Evolutionary conservation across 2,329 filamentous ascomycete genomes (phyloP), one percentile per base, ranked within the genome.

Genomic region (Domatiomyces globalis): DNA sequence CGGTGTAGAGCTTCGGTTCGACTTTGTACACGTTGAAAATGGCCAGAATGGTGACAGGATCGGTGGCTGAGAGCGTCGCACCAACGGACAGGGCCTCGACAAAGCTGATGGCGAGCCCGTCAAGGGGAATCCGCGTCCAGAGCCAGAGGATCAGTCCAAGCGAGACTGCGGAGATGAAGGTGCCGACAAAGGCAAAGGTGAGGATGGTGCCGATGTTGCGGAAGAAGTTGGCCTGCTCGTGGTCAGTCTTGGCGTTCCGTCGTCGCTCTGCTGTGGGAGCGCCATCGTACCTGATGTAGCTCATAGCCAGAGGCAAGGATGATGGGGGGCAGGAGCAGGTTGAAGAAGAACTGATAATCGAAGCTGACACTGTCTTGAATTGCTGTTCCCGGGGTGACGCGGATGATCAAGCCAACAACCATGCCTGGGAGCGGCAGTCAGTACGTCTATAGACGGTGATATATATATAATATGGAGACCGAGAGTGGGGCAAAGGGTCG

Each of bases 1-100:
- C 83, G 27, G 92, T 98, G 71, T 98, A 98, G 17, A 98, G 78
- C 70, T 96, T 96, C 2, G 92, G 92, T 63, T 98, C 92, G 62
- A 98, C 92, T 70, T 96, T 96, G 78, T 96, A 98, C 1, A 92
- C 85, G 68, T 95, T 96, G 78, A 98, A 98, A 61, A 98, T 98
- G 66, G 92, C 92, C 50, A 98, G 75, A 61, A 98, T 96, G 0
- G 92, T 98, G 53, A 98, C 90, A 0, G 92, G 92, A 65, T 98
- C 92, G 1, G 92, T 98, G 54, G 92, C 92, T 1, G 92, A 96
- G 29, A 98, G 78, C 0, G 92, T 98, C 45, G 92, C 92, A 62
- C 92, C 92, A 44, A 98, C 87, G 1, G 89, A 94, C 66, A 98
- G 92, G 58, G 92, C 92, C 65, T 98, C 92, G 58, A 95, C 86